These are phyloP conservation scores for Prinsepia uniflora DNA, from an alignment of 306 rosid genomes.

Conservation along the genomic window DNA sequence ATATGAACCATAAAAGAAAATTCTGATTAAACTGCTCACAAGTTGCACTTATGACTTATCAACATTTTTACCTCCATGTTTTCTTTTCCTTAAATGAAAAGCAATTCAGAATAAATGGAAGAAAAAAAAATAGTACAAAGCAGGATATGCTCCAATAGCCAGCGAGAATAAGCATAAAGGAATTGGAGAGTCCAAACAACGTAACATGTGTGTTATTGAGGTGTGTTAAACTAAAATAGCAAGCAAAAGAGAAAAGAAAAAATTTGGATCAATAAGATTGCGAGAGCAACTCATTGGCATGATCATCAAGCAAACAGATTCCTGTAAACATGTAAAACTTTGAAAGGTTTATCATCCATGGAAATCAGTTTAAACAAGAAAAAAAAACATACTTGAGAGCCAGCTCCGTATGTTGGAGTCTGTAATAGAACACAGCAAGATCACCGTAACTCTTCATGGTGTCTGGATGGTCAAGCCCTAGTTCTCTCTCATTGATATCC, in stretches of 20 bases:
- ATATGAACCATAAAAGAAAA: not conserved
- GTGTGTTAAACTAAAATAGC: not conserved
- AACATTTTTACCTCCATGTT: not conserved
- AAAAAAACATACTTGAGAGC: conserved; percentile 81
- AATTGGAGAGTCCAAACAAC: too few species aligned
- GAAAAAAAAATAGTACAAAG: not conserved
- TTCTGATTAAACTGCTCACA: not conserved
- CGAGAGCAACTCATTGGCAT: not conserved
- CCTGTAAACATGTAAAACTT: not conserved
- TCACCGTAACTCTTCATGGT: conserved; percentile 99
- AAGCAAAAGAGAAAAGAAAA: not conserved
- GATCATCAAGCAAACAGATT: not conserved
- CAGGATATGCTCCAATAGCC: not conserved
- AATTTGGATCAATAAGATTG: not conserved
- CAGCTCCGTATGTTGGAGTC: conserved; percentile 97
- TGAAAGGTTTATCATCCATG: not conserved
- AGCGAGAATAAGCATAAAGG: too few species aligned
- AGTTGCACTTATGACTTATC: not conserved
- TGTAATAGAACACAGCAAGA: conserved; percentile 96
- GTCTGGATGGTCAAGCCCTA: conserved; percentile 99
- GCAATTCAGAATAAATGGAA: not conserved
- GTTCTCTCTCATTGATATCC: conserved; percentile 96
- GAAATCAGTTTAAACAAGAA: conserved; percentile 19
- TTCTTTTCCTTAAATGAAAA: not conserved
- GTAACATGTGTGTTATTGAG: too few species aligned